These are phyloP conservation scores for Suillus sp. DNA, from an alignment of 768 basidiomycete species.

Conservation along the genomic window DNA sequence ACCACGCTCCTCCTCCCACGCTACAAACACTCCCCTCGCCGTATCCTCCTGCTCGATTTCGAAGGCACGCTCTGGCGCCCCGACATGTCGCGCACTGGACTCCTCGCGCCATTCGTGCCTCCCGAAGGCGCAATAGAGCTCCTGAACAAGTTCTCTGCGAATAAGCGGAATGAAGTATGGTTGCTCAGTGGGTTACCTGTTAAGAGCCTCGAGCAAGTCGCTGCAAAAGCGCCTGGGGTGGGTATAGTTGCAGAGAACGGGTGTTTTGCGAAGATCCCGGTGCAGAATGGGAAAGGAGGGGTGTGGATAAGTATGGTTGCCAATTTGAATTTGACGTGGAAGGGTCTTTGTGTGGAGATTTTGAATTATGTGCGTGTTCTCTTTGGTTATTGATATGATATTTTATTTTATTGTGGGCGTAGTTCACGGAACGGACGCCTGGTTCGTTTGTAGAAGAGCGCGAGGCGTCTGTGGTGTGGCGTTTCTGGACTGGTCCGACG, in stretches of 20 bases:
- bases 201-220: slow-evolving; percentile 63
- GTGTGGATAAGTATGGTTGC: slow-evolving; percentile 81
- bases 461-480: slow-evolving; percentile 81
- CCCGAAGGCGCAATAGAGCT: slow-evolving; percentile 45
- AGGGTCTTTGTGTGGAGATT: slow-evolving; percentile 77
- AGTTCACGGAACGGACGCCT: slow-evolving; percentile 90
- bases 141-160: slow-evolving; percentile 59
- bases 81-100: slow-evolving; percentile 51
- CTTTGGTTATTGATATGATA: neutral
- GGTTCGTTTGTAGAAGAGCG: slow-evolving; percentile 85
- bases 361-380: slow-evolving; percentile 70
- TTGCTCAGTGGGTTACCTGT: slow-evolving; percentile 74
- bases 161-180: slow-evolving; percentile 78
- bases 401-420: slow-evolving; percentile 1
- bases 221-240: slow-evolving; percentile 59
- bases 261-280: slow-evolving; percentile 69
- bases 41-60: slow-evolving; percentile 74
- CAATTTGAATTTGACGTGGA: slow-evolving; percentile 81
- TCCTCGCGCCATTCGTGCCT: slow-evolving; percentile 43
- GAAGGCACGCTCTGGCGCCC: slow-evolving; percentile 80
- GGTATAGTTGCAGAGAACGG: slow-evolving; percentile 92
- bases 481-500: slow-evolving; percentile 68
- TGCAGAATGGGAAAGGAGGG: slow-evolving; percentile 20
- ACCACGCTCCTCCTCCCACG: slow-evolving; percentile 59
- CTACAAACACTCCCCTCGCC: slow-evolving; percentile 64